Base-by-base conservation (phyloP, 2,329 filamentous ascomycete genomes). In the Calonectria fujianensis region DNA sequence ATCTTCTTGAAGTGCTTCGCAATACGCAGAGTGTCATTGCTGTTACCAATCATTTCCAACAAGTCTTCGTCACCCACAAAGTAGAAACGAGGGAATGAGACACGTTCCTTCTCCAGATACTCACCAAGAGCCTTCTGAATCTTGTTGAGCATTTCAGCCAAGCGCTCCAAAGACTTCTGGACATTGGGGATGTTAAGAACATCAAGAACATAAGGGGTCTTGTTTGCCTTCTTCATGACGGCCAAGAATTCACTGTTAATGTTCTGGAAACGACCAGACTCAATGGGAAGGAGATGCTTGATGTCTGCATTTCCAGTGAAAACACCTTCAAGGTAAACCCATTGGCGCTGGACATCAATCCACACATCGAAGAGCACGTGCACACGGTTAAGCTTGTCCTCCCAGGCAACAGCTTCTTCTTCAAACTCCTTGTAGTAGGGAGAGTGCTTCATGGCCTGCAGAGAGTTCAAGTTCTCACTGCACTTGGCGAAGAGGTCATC, bases 1-100 rank as follows among this genome's bases (percentile, higher is more conserved):
- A 99, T 99, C 89, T 99, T 99, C 85, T 98, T 96, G 89, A 99
- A 96, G 87, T 99, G 97, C 85, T 99, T 99, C 51, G 97, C 95
- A 79, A 99, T 97, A 70, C 97, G 96, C 75, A 97, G 88, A 13
- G 96, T 98, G 82, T 99, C 97, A 82, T 98, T 98, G 87, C 96
- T 98, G 85, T 99, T 99, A 83, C 97, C 97, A 78, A 99, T 99
- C 87, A 99, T 99, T 85, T 99, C 97, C 31, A 99, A 90, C 72
- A 99, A 88, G 85, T 99, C 97, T 83, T 99, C 97, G 82, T 99
- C 97, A 84, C 97, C 97, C 72, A 99, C 97, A 81, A 99, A 99
- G 88, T 99, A 99, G 89, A 99, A 99, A 73, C 97, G 93, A 57
- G 97, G 97, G 87, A 99, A 99, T 0, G 96, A 98, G 0, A 98